These are phyloP conservation scores for Ochetophila trinervis DNA, from an alignment of 306 rosid species.

Conservation along the genomic window DNA sequence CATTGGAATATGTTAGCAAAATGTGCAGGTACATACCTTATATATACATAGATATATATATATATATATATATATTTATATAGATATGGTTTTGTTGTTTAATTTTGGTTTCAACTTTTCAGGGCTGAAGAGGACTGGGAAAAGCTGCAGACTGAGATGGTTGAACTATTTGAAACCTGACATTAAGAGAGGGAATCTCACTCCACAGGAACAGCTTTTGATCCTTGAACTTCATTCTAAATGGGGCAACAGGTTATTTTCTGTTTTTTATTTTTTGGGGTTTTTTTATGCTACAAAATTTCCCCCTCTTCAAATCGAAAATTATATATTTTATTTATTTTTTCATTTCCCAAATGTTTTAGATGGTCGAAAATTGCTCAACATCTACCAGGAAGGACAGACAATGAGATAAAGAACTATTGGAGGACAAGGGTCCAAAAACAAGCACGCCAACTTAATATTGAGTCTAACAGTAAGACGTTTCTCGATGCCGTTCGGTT, in stretches of 20 bases:
- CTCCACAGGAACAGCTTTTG: conserved; percentile 86
- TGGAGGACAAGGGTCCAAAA: conserved; percentile 95
- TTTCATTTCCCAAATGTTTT: background rate
- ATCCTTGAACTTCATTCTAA: conserved; percentile 92
- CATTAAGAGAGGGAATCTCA: conserved; percentile 86
- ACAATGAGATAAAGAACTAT: conserved; percentile 86
- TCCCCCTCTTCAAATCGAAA: background rate
- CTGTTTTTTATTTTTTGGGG: background rate
- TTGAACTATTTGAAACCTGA: conserved; percentile 91
- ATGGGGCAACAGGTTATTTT: conserved; percentile 79
- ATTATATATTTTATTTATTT: background rate
- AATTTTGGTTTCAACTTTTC: conserved; percentile 14
- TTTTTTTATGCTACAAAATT: too few relatives aligned
- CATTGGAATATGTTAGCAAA: conserved; percentile 91
- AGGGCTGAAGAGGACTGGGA: conserved; percentile 96
- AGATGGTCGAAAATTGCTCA: conserved; percentile 97
- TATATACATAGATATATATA: background rate
- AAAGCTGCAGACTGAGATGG: conserved; percentile 97
- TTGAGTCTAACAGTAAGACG: conserved; percentile 69
- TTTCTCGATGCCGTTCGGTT: conserved; percentile 69
- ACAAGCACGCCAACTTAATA: conserved; percentile 82
- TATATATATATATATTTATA: background rate
- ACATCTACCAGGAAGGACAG: conserved; percentile 89
- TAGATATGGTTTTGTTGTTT: background rate
- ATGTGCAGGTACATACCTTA: conserved; percentile 55